Base-by-base conservation (phyloP, 225 moss, liverwort and hornwort genomes). In the Marchantia polymorpha region DNA sequence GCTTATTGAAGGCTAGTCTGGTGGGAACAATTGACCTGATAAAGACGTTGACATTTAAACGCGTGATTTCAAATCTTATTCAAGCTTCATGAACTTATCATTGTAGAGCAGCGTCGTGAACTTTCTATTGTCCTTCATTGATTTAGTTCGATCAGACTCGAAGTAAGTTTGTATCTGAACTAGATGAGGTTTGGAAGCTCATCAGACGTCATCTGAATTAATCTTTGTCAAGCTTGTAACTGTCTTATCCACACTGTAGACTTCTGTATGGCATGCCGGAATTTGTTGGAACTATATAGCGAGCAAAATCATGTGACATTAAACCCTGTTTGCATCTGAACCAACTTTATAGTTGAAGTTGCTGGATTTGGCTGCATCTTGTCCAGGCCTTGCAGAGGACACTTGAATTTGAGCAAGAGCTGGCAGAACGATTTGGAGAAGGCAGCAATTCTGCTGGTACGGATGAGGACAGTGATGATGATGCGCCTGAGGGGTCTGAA, bases 391-490 rank as follows among this genome's bases (percentile, higher is more conserved):
- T 99, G 69, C 95, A 99, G 84, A 89, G 95, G 83, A 99, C 99
- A 52, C 84, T 99, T 70, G 99, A 99, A 83, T 99, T 99, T 83
- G 99, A 99, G 88, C 92, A 92, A 83, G 99, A 99, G 81, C 84
- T 99, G 75, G 99, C 95, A 63, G 99, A 99, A 70, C 95, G 99
- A 60, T 99, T 99, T 87, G 99, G 99, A 79, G 99, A 93, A 83
- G 92, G 87, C 26, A 93, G 91, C 74, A 87, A 85, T 20, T 73
- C 83, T 64, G 90, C 87, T 84, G 87, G 86, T 78, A 82, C 84
- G 75, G 95, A 92, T 78, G 95, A 93, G 73, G 92, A 92, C 76
- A 99, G 95, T 79, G 93, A 95, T 81, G 93, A 92, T 77, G 95
- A 95, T 78, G 90, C 87, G 53, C 86, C 85, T 80, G 99, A 93